These are phyloP conservation scores for Colletotrichum brevisporum DNA, from an alignment of 2,329 filamentous ascomycete genomes.

Conservation along the genomic window DNA sequence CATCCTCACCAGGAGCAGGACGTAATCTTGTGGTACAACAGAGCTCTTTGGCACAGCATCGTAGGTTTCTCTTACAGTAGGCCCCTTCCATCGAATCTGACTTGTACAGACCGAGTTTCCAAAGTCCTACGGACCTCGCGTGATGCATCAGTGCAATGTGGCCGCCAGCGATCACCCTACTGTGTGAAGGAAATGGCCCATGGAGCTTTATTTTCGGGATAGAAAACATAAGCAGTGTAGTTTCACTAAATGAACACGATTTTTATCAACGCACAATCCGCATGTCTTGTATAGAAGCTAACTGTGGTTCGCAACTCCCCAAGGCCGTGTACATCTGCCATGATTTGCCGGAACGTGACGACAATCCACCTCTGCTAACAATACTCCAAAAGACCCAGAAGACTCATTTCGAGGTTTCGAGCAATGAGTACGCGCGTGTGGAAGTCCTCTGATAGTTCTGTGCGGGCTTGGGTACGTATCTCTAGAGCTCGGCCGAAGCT, in stretches of 20 bases:
- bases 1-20: constrained; percentile 57
- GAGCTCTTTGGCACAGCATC: constrained; percentile 56
- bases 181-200: not conserved
- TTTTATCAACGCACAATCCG: too few species aligned
- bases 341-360: too few species aligned
- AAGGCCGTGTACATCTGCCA: too few species aligned
- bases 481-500: not conserved
- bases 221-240: too few species aligned
- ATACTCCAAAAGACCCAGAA: too few species aligned
- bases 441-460: not conserved
- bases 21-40: constrained; percentile 59
- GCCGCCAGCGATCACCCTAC: constrained; percentile 45
- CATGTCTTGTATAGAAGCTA: too few species aligned
- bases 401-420: too few species aligned
- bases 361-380: too few species aligned
- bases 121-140: constrained; percentile 52
- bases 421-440: too few species aligned
- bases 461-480: not conserved
- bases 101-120: constrained; percentile 56
- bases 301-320: too few species aligned
- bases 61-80: constrained; percentile 48
- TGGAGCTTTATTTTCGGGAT: too few species aligned
- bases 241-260: too few species aligned
- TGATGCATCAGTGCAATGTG: constrained; percentile 56
- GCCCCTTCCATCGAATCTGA: constrained; percentile 52